A percentile compares a stretch with the other conserved stretches of the same genome.
These are phyloP conservation scores for Xylaria multiplex DNA, from an alignment of 2,329 filamentous ascomycete genomes.

Conservation along the genomic window DNA sequence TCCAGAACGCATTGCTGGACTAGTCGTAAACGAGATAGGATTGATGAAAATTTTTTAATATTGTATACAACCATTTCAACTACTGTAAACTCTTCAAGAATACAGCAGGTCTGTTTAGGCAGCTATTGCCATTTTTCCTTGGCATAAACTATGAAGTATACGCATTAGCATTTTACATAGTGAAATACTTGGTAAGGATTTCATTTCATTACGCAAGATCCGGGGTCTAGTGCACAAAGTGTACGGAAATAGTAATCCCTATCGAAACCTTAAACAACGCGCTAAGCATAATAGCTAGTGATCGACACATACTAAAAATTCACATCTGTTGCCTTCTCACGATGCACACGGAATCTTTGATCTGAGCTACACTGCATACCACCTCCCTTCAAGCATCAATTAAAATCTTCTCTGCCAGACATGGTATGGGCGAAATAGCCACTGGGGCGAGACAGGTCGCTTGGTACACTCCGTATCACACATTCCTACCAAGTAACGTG, in stretches of 20 bases:
- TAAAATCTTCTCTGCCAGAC: neutral
- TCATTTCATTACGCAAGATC: neutral
- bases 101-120: no score
- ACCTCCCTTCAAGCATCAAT: conserved; percentile 5
- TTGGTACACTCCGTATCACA: neutral
- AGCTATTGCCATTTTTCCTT: neutral
- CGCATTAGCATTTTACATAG: neutral
- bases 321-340: neutral
- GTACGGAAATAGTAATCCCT: conserved; percentile 6
- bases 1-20: neutral
- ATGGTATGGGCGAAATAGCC: neutral
- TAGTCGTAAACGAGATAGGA: neutral
- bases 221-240: conserved; percentile 3
- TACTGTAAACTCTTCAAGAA: neutral
- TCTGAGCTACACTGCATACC: conserved; percentile 10
- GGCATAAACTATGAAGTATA: neutral
- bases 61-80: neutral
- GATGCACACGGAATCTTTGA: conserved; percentile 30
- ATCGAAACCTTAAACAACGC: conserved; percentile 21
- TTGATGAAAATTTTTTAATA: neutral
- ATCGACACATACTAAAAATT: conserved; percentile 24
- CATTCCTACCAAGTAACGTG: conserved; percentile 7
- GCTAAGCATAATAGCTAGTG: conserved; percentile 16
- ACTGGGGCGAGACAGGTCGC: conserved; percentile 8
- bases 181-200: neutral